A percentile compares a stretch with the other conserved stretches of the same genome.
phyloP scores from a whole-genome alignment of 2,329 filamentous ascomycete species.

The Penicillium sp. region DNA sequence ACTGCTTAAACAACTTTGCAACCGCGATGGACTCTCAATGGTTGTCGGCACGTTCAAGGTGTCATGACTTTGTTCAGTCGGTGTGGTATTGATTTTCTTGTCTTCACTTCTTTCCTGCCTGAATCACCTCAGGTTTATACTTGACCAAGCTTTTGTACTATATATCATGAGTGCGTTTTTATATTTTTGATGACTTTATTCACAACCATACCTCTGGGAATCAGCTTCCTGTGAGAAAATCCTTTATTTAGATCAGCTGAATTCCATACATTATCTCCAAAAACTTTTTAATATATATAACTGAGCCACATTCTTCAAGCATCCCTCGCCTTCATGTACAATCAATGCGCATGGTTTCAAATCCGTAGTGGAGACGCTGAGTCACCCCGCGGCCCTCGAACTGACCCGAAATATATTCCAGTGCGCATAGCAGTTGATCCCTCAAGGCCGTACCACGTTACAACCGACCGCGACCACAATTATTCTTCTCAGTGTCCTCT shows the following conservation, averaged over 20 bases:
- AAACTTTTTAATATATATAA: too few relatives aligned
- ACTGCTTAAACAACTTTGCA: constrained; percentile 2
- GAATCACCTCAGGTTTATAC: neutral
- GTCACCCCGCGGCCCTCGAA: neutral
- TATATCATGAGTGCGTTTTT: constrained; percentile 9
- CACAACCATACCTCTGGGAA: neutral
- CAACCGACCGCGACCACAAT: too few relatives aligned
- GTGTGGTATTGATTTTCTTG: neutral
- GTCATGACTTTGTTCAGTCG: constrained; percentile 10
- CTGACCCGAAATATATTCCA: neutral
- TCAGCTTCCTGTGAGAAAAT: neutral
- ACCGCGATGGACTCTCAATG: neutral
- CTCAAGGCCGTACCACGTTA: neutral
- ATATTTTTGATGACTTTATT: neutral
- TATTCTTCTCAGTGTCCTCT: neutral
- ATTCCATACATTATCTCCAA: neutral
- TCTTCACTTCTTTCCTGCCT: neutral
- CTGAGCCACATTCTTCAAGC: neutral
- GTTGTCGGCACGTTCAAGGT: constrained; percentile 8
- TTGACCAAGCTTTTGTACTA: constrained; percentile 13
- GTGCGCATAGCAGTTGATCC: neutral
- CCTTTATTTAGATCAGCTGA: neutral
- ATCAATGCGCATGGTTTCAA: neutral
- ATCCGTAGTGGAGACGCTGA: neutral
- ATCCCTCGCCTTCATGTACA: neutral